Base-by-base conservation (phyloP, 116 monocot species). In the Iris pallida region DNA sequence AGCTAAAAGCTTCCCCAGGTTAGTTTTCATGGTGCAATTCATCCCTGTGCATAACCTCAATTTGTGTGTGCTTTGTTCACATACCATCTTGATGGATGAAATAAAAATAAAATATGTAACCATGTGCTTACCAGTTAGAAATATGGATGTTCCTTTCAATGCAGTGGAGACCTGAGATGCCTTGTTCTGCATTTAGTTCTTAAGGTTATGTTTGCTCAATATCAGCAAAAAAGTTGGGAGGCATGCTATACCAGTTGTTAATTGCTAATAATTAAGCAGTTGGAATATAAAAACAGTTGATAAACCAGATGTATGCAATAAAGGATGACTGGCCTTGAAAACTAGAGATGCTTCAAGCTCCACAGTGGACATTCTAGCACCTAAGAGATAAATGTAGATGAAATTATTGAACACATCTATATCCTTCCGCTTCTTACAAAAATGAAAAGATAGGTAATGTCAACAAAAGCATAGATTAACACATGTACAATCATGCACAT, bases 81-180 rank as follows among this genome's bases (percentile, higher is more conserved):
- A 41, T 5, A 64, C 16, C 45, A 52, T 61, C n/a, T 54, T 48
- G 18, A 7, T 53, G 30, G 61, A 55, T 51, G 41, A 55, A 30
- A 30, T 3, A 30, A 3, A 30, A 30, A 30, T 30, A 30, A 30
- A 30, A 30, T 30, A 30, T 30, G 30, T 30, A 30, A 30, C 30
- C 30, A 30, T 30, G 30, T 30, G 30, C 75, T 30, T 79, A 96
- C 96, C 96, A 61, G 92, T 85, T 68, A 96, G 84, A 83, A 92
- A 96, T 59, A 96, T 69, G 59, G 92, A 92, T 20, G 96, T 87
- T 58, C 92, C 92, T 85, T 87, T 96, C 75, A 96, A 71, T 47
- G 74, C 80, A 63, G 71, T 59, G 1, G 69, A 64, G 6, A 89
- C 40, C 58, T 96, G 89, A 16, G 61, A 63, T 73, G 92, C 89